Base-by-base conservation (phyloP, 2,329 filamentous ascomycete species). In the Ampelomyces quisqualis region DNA sequence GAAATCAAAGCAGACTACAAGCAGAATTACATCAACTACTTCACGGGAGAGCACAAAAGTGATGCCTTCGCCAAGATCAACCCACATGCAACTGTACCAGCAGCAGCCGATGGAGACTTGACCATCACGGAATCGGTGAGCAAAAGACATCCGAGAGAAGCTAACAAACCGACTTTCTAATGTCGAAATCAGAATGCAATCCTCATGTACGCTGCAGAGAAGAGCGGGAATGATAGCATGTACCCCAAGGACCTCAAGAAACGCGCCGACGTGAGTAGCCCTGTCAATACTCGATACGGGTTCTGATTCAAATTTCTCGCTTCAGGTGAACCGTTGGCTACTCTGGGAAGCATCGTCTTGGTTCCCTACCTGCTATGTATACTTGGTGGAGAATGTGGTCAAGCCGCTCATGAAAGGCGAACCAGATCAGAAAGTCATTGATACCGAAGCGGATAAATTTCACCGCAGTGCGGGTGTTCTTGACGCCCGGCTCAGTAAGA, bases 321-420 rank as follows among this genome's bases (percentile, higher is more conserved):
- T 5, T 4, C 8, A 31, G 29, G 17, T 70, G 43, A 71, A 73
- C 40, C 49, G 63, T 7, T 73, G 69, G 69, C 54, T 73, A 9
- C 61, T 73, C 2, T 73, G 70, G 70, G 70, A 73, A 38, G 58
- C 68, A 0, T 64, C 59, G 2, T 59, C 60, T 4, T 73, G 70
- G 70, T 73, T 72, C 40, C 56, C 49, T 7, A 67, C 53, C 23
- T 70, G 67, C 53, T 72, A 73, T 45, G 49, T 68, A 34, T 72
- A 70, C 45, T 46, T 71, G 7, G 63, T 72, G 7, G 65, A 73
- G 40, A 54, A 68, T 43, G 63, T 71, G 7, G 70, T 70, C 22
- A 69, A 71, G 55, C 69, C 69, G 7, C 53, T 72, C 2, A 49
- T 71, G 7, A 60, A 64, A 24, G 54, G 52, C 5, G 43, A 67